Base-by-base conservation (phyloP, 1,284 basidiomycete genomes). In the Boletus hoseneyae region DNA sequence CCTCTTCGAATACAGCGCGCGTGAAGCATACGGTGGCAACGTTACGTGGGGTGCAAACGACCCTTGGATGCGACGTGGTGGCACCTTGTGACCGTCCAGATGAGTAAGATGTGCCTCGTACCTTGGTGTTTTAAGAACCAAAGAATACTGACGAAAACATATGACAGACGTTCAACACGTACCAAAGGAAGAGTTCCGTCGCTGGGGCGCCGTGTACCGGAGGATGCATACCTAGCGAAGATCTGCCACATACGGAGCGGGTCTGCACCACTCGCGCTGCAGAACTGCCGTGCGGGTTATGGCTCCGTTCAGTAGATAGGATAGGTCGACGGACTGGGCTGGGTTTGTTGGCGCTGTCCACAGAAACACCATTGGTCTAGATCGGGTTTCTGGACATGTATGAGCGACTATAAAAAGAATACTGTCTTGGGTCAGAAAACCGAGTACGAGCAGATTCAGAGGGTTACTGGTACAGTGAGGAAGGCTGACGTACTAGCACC, bases 301-400 rank as follows among this genome's bases (percentile, higher is more conserved):
- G 69, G 65, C 6, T 68, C 65, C 5, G 83, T 86, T 7, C 83
- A 87, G 57, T 66, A 45, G n/a, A n/a, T n/a, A n/a, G n/a, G 37
- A 30, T 35, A 4, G 30, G 2, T 11, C 27, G 13, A 32, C 12
- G 30, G 12, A 3, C 12, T 32, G 5, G 30, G 13, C 3, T 29
- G 11, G 30, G 5, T 32, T 32, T 32, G 30, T 32, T 32, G 30
- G 30, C 12, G 12, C 30, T 32, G 30, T 15, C 13, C 13, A 32
- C 30, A 12, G 30, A 15, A 32, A 32, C 30, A 32, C 27, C 10
- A 11, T 29, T 29, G 27, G 27, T 8, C 3, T 11, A 29, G 21
- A 21, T 21, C 5, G 5, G 21, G 21, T 3, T 21, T 21, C 21
- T 21, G 21, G 21, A 5, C 21, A 21, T 21, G 21, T 21, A 21